Evolutionary conservation across 2,329 filamentous ascomycete genomes (phyloP).

Genomic region (Alternaria infectoria): DNA sequence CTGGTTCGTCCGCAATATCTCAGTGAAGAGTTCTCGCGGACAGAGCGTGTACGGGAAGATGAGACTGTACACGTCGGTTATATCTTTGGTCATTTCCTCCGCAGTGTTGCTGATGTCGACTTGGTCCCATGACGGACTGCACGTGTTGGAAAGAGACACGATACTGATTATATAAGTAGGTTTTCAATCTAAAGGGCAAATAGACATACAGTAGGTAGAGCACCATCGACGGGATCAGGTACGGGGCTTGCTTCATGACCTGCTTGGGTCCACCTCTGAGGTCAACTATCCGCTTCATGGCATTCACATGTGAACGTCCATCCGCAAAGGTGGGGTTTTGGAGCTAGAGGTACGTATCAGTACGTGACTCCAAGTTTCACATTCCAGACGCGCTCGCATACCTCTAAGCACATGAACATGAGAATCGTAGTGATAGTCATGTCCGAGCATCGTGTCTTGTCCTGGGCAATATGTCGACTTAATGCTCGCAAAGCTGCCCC

Average conservation of each 20-base stretch:
- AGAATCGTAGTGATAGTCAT: constrained; percentile 36
- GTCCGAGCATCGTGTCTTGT: constrained; percentile 32
- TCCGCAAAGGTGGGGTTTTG: constrained; percentile 29
- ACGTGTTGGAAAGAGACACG: constrained; percentile 31
- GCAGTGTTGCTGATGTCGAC: constrained; percentile 23
- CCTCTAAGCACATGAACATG: constrained; percentile 39
- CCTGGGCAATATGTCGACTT: constrained; percentile 28
- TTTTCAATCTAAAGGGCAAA: background rate
- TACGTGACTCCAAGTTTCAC: background rate
- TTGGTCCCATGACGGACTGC: constrained; percentile 33
- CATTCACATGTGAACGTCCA: constrained; percentile 38
- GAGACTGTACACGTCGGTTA: constrained; percentile 27
- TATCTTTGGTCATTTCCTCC: constrained; percentile 19
- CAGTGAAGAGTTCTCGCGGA: constrained; percentile 31
- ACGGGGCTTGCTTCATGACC: constrained; percentile 18
- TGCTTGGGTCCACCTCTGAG: constrained; percentile 35
- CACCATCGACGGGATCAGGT: constrained; percentile 29
- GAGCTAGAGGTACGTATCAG: constrained; percentile 21
- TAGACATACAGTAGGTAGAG: constrained; percentile 34
- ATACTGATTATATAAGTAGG: constrained; percentile 23
- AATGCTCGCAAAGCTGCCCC: constrained; percentile 37
- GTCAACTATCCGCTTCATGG: constrained; percentile 33
- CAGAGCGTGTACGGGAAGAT: constrained; percentile 39
- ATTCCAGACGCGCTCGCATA: constrained; percentile 4
- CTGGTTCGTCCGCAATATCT: constrained; percentile 32